Evolutionary conservation across 805 yeast species (phyloP), one percentile per base, ranked within the genome.

Genomic region (Myxozyma nipponensis): DNA sequence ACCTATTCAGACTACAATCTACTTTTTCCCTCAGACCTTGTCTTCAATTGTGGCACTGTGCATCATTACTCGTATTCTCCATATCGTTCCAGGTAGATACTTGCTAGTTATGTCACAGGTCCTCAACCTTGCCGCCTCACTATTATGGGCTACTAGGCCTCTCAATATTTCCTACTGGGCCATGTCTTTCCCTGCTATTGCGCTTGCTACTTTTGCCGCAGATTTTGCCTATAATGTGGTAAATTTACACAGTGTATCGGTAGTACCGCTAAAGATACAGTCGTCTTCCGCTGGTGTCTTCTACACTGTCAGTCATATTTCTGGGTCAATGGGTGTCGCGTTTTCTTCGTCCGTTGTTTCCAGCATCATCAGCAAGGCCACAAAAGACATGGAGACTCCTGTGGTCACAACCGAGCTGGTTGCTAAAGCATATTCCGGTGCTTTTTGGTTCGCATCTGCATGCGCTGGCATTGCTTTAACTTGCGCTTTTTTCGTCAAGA

Each of bases 241-340:
- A 23, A 76, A 73, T 49, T 62, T 76, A 60, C 69, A 72, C 34
- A 65, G 77, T 1, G 60, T 75, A 37, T 66, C 72, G 3, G 65
- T 76, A 0, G 77, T 76, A 13, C 65, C 69, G 23, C 59, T 60
- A 34, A 48, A 62, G 15, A 59, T 71, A 21, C 78, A 75, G 50
- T 69, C 75, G 42, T 60, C 76, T 13, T 79, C 78, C 3, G 76
- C 76, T 3, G 78, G 79, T 15, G 65, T 75, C 2, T 75, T 76
- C 56, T 76, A 73, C 53, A 76, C 78, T 0, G 62, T 70, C 34
- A 55, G 68, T 24, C 77, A 74, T 49, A 51, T 76, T 25, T 63
- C 75, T 37, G 65, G 71, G 0, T 63, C 76, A 2, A 63, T 76
- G 3, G 77, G 77, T 0, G 61, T 75, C 3, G 74, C 77, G 22